A percentile compares a stretch with the other conserved stretches of the same genome.
Evolutionary conservation across 1,284 basidiomycete species (phyloP).

Genomic region (Exobasidium rhododendri): DNA sequence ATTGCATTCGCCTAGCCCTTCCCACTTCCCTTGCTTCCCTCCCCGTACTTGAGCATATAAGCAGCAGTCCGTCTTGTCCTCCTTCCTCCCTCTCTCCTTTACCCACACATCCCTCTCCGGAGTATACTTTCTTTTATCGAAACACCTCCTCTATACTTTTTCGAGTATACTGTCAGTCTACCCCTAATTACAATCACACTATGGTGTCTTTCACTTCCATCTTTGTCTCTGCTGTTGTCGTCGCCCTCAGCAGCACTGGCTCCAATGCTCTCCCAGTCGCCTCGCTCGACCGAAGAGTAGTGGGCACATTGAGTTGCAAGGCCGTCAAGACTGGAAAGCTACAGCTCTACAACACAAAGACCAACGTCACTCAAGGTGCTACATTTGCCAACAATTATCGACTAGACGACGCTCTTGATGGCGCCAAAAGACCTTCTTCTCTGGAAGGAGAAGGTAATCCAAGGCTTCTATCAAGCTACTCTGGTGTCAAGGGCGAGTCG

Average conservation of each 20-base stretch:
- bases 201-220: background rate
- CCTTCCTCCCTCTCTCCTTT: too few species aligned
- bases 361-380: background rate
- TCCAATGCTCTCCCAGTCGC: background rate
- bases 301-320: constrained; percentile 1
- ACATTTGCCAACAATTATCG: constrained; percentile 2
- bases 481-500: background rate
- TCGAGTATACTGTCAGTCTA: too few species aligned
- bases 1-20: too few species aligned
- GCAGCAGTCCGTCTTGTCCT: too few species aligned
- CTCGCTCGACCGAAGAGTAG: background rate
- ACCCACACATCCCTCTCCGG: too few species aligned
- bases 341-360: constrained; percentile 3
- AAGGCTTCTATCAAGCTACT: background rate
- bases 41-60: too few species aligned
- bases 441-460: background rate
- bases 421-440: background rate
- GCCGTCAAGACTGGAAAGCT: constrained; percentile 5
- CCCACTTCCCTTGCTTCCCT: too few species aligned
- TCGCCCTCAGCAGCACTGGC: background rate
- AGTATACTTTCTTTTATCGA: too few species aligned
- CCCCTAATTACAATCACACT: too few species aligned
- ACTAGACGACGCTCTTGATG: background rate
- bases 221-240: background rate
- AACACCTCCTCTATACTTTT: too few species aligned